Base-by-base conservation (phyloP, 148 eudicot species). In the Agrostemma githago region DNA sequence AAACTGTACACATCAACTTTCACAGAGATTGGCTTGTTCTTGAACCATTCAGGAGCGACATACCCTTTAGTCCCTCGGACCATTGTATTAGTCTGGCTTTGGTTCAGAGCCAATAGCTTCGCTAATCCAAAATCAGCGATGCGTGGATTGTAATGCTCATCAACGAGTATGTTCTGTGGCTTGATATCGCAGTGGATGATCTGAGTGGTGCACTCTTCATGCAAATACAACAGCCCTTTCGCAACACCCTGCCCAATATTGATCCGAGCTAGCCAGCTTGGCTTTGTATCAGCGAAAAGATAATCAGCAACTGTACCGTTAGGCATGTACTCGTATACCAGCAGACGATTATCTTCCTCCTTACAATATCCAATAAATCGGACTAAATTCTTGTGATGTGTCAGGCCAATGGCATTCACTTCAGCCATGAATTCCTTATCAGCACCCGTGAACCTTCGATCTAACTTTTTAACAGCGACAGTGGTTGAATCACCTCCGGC, bases 11-110 rank as follows among this genome's bases (percentile, higher is more conserved):
- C 86, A 74, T 87, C 90, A 5, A 83, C 90, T 77, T 82, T 88
- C 8, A 70, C 79, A 0, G 84, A 83, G 42, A 87, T 43, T 7
- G 82, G 86, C 37, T 70, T 81, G 83, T 79, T 79, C 67, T 80
- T 89, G 74, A 89, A 89, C 93, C 90, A 89, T 20, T 89, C 93
- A 10, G 93, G 90, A 12, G 93, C 88, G 44, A 89, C 83, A 66
- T 88, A 90, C 8, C 89, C 91, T 77, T 83, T 90, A 5, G 91
- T 90, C 16, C 88, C 95, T 64, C 91, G 77, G 21, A 89, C 77
- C 6, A 69, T 76, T 3, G 89, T 86, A 17, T 64, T 64, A 5
- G 94, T 88, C 5, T 81, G 84, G 71, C 80, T 86, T 74, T 88
- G 86, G 19, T 79, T 71, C 38, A 83, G 71, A 70, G 21, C 78